Conservation (phyloP, 2,329 filamentous ascomycete species). For the Fusarium irregulare region DNA sequence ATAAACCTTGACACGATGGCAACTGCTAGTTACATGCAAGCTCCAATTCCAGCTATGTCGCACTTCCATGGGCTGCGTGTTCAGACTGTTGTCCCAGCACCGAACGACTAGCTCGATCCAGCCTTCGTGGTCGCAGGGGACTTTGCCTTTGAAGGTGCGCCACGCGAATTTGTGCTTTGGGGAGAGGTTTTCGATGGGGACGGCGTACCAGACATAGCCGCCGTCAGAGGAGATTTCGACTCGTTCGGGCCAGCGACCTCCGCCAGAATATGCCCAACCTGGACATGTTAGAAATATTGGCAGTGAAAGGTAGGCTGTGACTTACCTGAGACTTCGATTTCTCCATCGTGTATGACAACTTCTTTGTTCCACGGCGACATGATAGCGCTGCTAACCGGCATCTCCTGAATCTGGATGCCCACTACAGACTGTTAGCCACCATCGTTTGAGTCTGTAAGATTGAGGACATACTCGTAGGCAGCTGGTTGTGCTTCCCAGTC, state of each 20-base stretch:
- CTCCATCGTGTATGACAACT: constrained; percentile 68
- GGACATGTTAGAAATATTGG: constrained; percentile 47
- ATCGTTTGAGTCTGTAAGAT: too few relatives aligned
- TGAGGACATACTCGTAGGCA: constrained; percentile 57
- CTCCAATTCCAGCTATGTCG: constrained; percentile 72
- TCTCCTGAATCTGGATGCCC: constrained; percentile 76
- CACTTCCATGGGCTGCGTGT: constrained; percentile 68
- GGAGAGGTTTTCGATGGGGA: constrained; percentile 68
- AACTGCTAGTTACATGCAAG: constrained; percentile 71
- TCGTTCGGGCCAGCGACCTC: constrained; percentile 68
- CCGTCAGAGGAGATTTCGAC: constrained; percentile 73
- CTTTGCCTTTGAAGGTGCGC: constrained; percentile 70
- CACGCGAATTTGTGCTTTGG: constrained; percentile 72
- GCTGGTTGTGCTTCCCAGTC: constrained; percentile 73
- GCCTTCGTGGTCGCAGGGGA: constrained; percentile 71
- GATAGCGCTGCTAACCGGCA: constrained; percentile 75
- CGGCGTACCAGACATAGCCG: constrained; percentile 72
- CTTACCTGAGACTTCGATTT: constrained; percentile 54
- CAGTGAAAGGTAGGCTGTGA: too few relatives aligned
- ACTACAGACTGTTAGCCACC: not conserved
- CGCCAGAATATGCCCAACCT: constrained; percentile 69
- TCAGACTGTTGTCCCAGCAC: constrained; percentile 71
- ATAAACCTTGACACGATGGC: constrained; percentile 70
- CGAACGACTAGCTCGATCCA: constrained; percentile 70
- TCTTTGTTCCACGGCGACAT: constrained; percentile 71